Evolutionary conservation across 148 eudicot species (phyloP), one percentile per base, ranked within the genome.

Genomic region (Nepenthes gracilis): DNA sequence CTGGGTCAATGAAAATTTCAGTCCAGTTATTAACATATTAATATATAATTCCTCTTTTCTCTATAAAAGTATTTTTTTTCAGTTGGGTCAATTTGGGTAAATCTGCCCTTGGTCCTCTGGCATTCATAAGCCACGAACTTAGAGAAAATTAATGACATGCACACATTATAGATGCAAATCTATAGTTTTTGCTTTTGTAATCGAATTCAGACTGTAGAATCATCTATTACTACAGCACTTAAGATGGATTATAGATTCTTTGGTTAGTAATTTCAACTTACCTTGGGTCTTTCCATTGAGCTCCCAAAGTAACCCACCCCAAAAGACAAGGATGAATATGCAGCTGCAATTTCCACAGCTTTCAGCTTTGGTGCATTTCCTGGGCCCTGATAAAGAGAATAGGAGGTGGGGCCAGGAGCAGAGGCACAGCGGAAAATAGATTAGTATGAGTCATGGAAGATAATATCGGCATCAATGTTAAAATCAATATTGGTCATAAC

Each of bases 201-300:
- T 40, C 45, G 6, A 40, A 4, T 3, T 40, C 45, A 4, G 8
- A 40, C 23, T 23, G 23, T 23, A 23, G 23, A 23, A 23, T 23
- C 45, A 40, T 40, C 45, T 40, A 40, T 8, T 40, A 40, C 11
- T 55, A 32, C 36, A 32, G 36, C 36, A 5, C 12, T 55, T 9
- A 38, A 2, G 36, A 58, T 6, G 10, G 2, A 43, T 36, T 9
- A 32, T 52, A 8, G 35, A 2, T 32, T 47, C 47, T 36, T 13
- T 11, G 15, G 47, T 33, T 32, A 4, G 9, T 12, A 23, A 36
- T 36, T 40, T 10, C 23, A 12, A 32, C 36, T 56, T 81, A 94
- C 97, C 99, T 89, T 89, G 13, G 99, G 99, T 61, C 73, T 81
- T 70, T 70, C 72, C 99, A 94, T 89, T 33, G 82, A 80, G 78